Evolutionary conservation across 495 filamentous ascomycete genomes (phyloP).

Genomic region (Penicillium paxilli): DNA sequence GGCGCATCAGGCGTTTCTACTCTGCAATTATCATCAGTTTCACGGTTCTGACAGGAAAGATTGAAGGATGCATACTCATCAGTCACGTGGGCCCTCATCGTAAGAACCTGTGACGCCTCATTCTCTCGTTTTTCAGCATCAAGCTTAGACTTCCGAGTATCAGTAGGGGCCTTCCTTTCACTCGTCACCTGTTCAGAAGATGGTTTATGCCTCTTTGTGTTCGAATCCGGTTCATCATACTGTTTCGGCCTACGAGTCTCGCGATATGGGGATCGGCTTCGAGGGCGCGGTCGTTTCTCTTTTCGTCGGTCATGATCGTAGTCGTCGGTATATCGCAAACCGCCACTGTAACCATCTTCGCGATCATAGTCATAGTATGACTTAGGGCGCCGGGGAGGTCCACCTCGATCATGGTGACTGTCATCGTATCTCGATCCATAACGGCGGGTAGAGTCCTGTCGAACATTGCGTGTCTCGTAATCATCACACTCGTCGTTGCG

Average conservation of each 20-base stretch:
- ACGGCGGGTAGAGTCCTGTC: constrained; percentile 48
- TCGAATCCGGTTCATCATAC: constrained; percentile 38
- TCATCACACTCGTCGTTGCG: constrained; percentile 63
- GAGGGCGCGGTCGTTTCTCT: constrained; percentile 65
- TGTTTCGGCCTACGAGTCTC: constrained; percentile 44
- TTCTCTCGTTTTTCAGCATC: constrained; percentile 67
- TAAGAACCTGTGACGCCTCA: constrained; percentile 54
- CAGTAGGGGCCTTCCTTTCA: constrained; percentile 58
- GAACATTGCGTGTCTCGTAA: constrained; percentile 48
- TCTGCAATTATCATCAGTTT: constrained; percentile 15
- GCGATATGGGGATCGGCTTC: constrained; percentile 58
- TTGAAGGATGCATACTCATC: constrained; percentile 44
- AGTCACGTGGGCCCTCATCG: constrained; percentile 20
- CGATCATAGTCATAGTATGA: constrained; percentile 70
- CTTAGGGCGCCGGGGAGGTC: constrained; percentile 33
- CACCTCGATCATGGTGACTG: constrained; percentile 28
- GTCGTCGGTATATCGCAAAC: constrained; percentile 56
- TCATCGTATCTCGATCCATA: constrained; percentile 37
- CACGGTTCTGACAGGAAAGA: not conserved
- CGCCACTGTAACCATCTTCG: constrained; percentile 45
- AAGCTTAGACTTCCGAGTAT: constrained; percentile 56
- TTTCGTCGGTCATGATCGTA: constrained; percentile 57
- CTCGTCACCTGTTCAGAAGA: constrained; percentile 65
- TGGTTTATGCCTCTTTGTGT: constrained; percentile 31
- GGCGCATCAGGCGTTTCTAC: constrained; percentile 10